These are phyloP conservation scores for Mycena capillaripes DNA, from an alignment of 768 basidiomycete species.

Conservation along the genomic window DNA sequence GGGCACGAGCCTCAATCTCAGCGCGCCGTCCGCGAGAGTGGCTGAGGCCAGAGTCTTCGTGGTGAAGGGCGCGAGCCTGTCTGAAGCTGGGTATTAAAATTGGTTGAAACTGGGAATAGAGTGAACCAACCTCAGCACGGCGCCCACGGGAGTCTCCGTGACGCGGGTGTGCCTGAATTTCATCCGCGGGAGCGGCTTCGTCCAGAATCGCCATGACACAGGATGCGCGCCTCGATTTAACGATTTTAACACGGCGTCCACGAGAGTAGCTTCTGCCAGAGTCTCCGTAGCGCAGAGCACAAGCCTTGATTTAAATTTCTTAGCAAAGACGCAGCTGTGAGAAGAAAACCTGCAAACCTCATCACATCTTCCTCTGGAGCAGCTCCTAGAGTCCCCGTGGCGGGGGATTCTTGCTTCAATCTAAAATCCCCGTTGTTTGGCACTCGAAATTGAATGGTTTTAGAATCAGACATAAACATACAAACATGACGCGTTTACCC, in stretches of 20 bases:
- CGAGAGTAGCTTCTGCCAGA: conserved; percentile 1
- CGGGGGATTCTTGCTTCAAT: conserved; percentile 19
- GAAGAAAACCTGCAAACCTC: not conserved
- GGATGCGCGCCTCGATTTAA: not conserved
- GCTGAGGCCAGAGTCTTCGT: conserved; percentile 4
- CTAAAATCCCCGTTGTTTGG: not conserved
- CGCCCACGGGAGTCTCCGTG: conserved; percentile 20
- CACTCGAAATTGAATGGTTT: too few relatives aligned
- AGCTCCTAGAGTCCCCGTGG: conserved; percentile 18
- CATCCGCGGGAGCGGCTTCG: not conserved
- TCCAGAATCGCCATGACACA: conserved; percentile 10
- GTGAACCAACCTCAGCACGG: not conserved
- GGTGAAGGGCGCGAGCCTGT: conserved; percentile 16
- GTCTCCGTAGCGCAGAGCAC: conserved; percentile 14
- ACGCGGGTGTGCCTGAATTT: conserved; percentile 5
- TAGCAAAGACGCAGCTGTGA: not conserved
- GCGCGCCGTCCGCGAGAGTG: conserved; percentile 14
- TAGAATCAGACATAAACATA: too few relatives aligned
- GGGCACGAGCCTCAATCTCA: not conserved
- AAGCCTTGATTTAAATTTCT: not conserved
- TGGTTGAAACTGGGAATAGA: too few relatives aligned
- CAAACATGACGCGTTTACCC: too few relatives aligned
- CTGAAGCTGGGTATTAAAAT: not conserved
- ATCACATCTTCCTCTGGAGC: conserved; percentile 5
- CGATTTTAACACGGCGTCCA: conserved; percentile 3